Conservation (phyloP, 257 asterid genomes). For the Penstemon barbatus region DNA sequence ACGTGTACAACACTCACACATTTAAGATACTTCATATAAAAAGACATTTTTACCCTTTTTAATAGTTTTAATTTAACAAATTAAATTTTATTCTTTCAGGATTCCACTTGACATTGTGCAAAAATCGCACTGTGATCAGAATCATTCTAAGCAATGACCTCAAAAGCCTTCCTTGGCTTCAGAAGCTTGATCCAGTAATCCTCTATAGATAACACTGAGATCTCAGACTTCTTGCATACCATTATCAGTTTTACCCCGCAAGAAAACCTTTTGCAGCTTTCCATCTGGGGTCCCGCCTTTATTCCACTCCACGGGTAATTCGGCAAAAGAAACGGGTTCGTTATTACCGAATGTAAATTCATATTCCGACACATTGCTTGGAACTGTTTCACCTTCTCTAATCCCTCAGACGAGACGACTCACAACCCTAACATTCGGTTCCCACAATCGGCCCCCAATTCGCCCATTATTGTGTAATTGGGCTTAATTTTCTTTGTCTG, state of each 20-base stretch:
- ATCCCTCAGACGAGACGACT: constrained; percentile 10
- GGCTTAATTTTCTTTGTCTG: too few relatives aligned
- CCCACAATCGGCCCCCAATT: too few relatives aligned
- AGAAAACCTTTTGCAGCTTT: constrained; percentile 48
- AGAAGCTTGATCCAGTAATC: constrained; percentile 78
- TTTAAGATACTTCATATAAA: too few relatives aligned
- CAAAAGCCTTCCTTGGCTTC: constrained; percentile 66
- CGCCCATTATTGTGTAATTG: too few relatives aligned
- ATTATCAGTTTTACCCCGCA: constrained; percentile 62
- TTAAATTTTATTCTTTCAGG: too few relatives aligned
- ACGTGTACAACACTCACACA: too few relatives aligned
- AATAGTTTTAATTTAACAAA: too few relatives aligned
- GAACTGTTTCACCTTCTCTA: constrained; percentile 35
- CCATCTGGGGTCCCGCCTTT: constrained; percentile 27
- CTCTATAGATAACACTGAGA: constrained; percentile 61
- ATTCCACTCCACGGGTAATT: constrained; percentile 58
- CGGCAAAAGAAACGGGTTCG: constrained; percentile 55
- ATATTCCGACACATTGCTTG: constrained; percentile 52
- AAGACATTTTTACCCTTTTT: too few relatives aligned
- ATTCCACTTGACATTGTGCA: constrained; percentile 60
- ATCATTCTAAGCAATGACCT: constrained; percentile 48
- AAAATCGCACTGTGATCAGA: constrained; percentile 55
- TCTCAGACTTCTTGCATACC: constrained; percentile 61
- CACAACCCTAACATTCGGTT: constrained; percentile 21
- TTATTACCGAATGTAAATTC: constrained; percentile 43